A percentile compares a stretch with the other conserved stretches of the same genome.
phyloP scores from a whole-genome alignment of 352 stramenopile species.

The Globisporangium solare region DNA sequence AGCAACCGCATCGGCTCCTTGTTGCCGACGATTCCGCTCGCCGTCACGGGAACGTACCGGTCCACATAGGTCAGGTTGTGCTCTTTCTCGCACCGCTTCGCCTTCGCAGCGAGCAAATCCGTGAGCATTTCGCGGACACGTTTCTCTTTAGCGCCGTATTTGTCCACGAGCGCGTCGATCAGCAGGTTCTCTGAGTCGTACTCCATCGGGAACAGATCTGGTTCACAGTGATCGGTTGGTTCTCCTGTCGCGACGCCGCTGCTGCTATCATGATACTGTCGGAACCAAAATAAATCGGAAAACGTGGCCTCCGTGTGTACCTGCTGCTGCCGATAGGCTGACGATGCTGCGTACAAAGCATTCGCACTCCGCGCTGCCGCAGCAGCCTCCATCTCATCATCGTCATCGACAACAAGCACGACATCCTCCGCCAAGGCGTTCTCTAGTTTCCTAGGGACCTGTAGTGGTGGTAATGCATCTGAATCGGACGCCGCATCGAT shows the following conservation, averaged over 20 bases:
- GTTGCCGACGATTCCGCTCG: constrained; percentile 66
- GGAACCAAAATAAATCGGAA: constrained; percentile 61
- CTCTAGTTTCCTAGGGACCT: neutral
- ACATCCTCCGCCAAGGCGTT: constrained; percentile 8
- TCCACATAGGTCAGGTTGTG: constrained; percentile 65
- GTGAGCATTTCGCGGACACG: constrained; percentile 46
- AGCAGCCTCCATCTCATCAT: constrained; percentile 11
- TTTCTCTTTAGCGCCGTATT: constrained; percentile 46
- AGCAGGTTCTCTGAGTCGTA: constrained; percentile 29
- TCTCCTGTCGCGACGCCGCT: neutral
- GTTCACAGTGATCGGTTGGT: neutral
- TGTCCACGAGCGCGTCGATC: constrained; percentile 50
- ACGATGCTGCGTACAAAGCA: constrained; percentile 1
- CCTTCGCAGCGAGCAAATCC: constrained; percentile 34
- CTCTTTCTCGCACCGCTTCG: constrained; percentile 41
- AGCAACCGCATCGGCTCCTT: constrained; percentile 52
- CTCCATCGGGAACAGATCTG: constrained; percentile 3
- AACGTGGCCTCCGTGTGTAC: constrained; percentile 39
- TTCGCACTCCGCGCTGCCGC: constrained; percentile 5
- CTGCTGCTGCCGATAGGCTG: constrained; percentile 28
- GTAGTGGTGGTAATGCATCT: constrained; percentile 12
- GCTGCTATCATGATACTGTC: constrained; percentile 23
- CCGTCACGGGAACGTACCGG: constrained; percentile 51
- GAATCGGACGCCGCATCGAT: neutral
- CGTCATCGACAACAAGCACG: constrained; percentile 29